Evolutionary conservation across 2,329 filamentous ascomycete genomes (phyloP), one percentile per base, ranked within the genome.

Genomic region (Cercospora sojina): DNA sequence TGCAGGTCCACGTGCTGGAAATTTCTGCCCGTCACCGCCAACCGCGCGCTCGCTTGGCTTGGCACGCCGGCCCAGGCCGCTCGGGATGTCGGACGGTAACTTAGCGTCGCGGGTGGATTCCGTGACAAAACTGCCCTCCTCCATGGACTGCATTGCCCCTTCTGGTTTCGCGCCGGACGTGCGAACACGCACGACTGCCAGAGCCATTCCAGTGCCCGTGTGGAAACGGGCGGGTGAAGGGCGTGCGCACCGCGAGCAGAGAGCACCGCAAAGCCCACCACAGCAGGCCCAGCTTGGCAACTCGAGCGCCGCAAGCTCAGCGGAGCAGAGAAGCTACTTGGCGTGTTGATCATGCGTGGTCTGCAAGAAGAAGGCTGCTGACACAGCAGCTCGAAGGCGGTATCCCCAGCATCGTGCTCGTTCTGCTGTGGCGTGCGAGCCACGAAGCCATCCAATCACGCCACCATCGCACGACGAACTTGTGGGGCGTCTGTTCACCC

Each of bases 101-200:
- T 56, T 27, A 56, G 53, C 53, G 16, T n/a, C 18, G 53, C 27
- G 29, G 12, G 59, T 62, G 47, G 59, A 53, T 23, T 31, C 56
- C 16, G 38, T 62, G 60, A 63, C 60, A 63, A 41, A 51, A 62
- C 47, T 16, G 18, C 29, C 16, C 18, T 9, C 60, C 18, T 31
- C 51, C 59, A 61, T 66, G 67, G 67, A 69, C 47, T 63, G 31
- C 57, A 58, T 67, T 65, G 60, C 51, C 67, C 35, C 0, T 63
- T 64, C 59, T 38, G 64, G 67, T 56, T 32, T 65, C 64, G 64
- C 64, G 55, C 62, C 55, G 58, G 53, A 57, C 58, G 64, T 63
- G 64, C 55, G 51, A 59, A 64, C 56, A 38, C 61, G 63, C 64
- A 66, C 32, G 25, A 60, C 61, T 13, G 47, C 29, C 38, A 56